Evolutionary conservation across 495 filamentous ascomycete species (phyloP), one percentile per base, ranked within the genome.

Genomic region (Chaetomium cochliodes): DNA sequence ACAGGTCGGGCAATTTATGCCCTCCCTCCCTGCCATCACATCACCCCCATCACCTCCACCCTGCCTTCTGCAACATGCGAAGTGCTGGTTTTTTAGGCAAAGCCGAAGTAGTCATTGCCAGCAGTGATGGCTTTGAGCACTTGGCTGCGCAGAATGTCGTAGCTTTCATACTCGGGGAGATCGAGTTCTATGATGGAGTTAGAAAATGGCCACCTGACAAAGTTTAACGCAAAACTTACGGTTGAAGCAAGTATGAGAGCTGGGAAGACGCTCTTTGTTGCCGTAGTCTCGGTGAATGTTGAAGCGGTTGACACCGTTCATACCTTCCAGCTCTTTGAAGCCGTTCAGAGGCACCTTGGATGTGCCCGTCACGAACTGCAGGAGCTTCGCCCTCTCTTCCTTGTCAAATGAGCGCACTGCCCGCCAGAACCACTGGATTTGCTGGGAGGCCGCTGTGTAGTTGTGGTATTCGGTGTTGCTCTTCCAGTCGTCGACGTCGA

Each of bases 351-450:
- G 94, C 26, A 99, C 94, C 80, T 99, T 99, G 78, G 91, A 94
- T 15, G 94, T 99, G 69, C 94, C 94, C 0, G 94, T 99, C 65
- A 98, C 94, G 76, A 99, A 99, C 73, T 99, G 94, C 7, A 99
- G 85, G 47, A 99, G 85, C 75, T 98, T 98, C 65, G 94, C 94
- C 62, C 91, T 91, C 77, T 98, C 94, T 81, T 99, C 94, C 80
- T 98, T 98, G 81, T 99, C 94, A 70, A 96, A 99, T 7, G 93
- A 97, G 68, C 96, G 89, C 49, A 99, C 89, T 4, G 96, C 94
- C 70, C 94, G 89, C 94, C 94, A 99, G 87, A 99, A 97, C 96
- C 94, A 98, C 76, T 99, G 94, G 69, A 99, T 97, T 72, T 99
- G 94, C 26, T 93, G 88, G 2, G 94, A 96, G 0, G 92, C 91